A percentile compares a stretch with the other conserved stretches of the same genome.
Evolutionary conservation across 805 yeast species (phyloP).

Genomic region (Saturnispora gosingensis): DNA sequence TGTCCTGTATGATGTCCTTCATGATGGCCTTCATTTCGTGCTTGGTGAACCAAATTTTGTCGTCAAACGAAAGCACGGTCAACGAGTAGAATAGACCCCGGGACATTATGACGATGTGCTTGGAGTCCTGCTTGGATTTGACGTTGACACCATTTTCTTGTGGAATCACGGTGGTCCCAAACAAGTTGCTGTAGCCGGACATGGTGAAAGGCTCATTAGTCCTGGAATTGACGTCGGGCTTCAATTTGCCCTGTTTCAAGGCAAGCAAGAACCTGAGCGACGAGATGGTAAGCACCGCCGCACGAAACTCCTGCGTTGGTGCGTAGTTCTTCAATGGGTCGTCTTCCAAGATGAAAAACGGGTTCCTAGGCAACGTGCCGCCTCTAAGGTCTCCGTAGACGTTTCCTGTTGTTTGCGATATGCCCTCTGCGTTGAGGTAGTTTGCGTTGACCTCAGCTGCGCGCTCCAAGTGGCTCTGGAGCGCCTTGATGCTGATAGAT

Average conservation of each 20-base stretch:
- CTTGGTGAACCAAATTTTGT: conserved; percentile 43
- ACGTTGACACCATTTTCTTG: conserved; percentile 33
- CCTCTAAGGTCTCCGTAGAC: conserved; percentile 56
- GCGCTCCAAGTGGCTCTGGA: conserved; percentile 46
- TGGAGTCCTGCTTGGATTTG: conserved; percentile 30
- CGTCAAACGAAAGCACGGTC: conserved; percentile 37
- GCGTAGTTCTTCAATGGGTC: conserved; percentile 54
- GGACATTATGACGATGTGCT: conserved; percentile 42
- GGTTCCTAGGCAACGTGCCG: conserved; percentile 67
- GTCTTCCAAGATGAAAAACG: conserved; percentile 63
- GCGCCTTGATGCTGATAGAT: conserved; percentile 32
- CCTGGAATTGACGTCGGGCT: conserved; percentile 49
- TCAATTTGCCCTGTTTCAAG: conserved; percentile 42
- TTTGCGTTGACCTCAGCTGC: conserved; percentile 36
- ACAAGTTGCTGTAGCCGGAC: conserved; percentile 57
- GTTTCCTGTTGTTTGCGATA: conserved; percentile 44
- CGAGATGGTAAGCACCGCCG: conserved; percentile 58
- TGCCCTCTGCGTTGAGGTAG: conserved; percentile 44
- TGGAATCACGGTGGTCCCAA: conserved; percentile 60
- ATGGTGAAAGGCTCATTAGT: conserved; percentile 48
- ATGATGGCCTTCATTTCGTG: conserved; percentile 39
- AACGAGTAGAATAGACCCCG: conserved; percentile 42
- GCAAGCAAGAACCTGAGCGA: conserved; percentile 58
- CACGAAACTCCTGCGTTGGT: conserved; percentile 58
- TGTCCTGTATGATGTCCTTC: conserved; percentile 34